phyloP scores from a whole-genome alignment of 805 yeast species.

The Metschnikowia hibisci region DNA sequence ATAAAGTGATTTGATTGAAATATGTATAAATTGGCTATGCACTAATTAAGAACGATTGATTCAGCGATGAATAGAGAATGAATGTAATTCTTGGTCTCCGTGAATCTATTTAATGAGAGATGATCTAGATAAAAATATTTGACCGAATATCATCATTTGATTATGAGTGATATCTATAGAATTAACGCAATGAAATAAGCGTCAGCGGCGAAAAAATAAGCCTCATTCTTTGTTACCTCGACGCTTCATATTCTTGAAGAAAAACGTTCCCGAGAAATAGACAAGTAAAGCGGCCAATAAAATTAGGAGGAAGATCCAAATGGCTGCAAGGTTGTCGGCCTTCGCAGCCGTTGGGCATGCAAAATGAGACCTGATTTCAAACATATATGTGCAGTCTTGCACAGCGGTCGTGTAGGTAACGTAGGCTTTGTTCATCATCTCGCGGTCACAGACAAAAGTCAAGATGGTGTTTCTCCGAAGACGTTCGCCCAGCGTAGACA shows the following conservation, averaged over 20 bases:
- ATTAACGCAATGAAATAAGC: too few relatives aligned
- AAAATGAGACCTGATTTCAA: constrained; percentile 78
- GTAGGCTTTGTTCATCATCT: constrained; percentile 59
- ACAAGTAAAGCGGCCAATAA: constrained; percentile 40
- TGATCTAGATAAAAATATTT: too few relatives aligned
- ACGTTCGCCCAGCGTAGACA: constrained; percentile 43
- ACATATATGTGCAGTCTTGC: constrained; percentile 76
- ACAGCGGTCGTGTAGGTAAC: constrained; percentile 66
- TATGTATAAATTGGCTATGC: too few relatives aligned
- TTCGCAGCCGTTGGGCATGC: constrained; percentile 69
- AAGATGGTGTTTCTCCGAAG: constrained; percentile 60
- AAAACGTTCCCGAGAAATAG: constrained; percentile 36
- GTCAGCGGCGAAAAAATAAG: not conserved
- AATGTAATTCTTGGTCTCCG: too few relatives aligned
- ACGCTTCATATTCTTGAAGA: constrained; percentile 21
- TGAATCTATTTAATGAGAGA: too few relatives aligned
- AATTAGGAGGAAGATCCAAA: constrained; percentile 58
- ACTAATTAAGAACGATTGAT: too few relatives aligned
- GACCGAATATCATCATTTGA: too few relatives aligned
- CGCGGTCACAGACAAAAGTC: constrained; percentile 76
- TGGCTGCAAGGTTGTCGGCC: constrained; percentile 20
- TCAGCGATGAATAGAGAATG: too few relatives aligned
- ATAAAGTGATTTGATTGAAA: not conserved
- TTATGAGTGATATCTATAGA: too few relatives aligned
- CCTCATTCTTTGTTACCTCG: not conserved